Base-by-base conservation (phyloP, 805 yeast genomes). In the Geotrichum ghanense region DNA sequence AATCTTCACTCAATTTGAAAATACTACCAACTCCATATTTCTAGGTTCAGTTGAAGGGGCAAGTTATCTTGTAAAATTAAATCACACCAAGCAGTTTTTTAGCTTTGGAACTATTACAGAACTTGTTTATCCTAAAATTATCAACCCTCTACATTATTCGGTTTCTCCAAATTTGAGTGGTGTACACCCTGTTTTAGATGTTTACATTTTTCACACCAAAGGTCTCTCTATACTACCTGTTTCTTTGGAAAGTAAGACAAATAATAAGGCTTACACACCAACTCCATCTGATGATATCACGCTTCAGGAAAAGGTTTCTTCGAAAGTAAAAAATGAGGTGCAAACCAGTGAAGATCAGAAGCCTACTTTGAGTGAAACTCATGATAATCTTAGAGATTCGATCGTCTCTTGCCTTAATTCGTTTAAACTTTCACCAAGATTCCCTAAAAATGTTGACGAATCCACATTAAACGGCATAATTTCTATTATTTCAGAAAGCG, bases 191-290 rank as follows among this genome's bases (percentile, higher is more conserved):
- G 37, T 31, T 31, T 16, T 31, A 7, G 57, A 54, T 25, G 40
- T 48, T 12, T 54, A 51, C 27, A 34, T 54, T 14, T 45, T 48
- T 45, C 53, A 52, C 35, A 39, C 54, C 39, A 42, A 41, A 12
- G 57, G 57, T 3, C 24, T 53, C n/a, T 41, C 48, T 16, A 46
- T 51, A 31, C 45, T 53, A 14, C 48, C 53, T 31, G 51, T 53
- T 10, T 43, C 27, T 22, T 24, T 41, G 25, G 45, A 48, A 7
- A n/a, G 14, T 12, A 31, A 31, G 17, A n/a, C 37, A 12, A n/a
- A n/a, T n/a, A n/a, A n/a, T n/a, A n/a, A n/a, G n/a, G n/a, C n/a
- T n/a, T n/a, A n/a, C n/a, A n/a, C n/a, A n/a, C n/a, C n/a, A n/a
- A n/a, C n/a, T n/a, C n/a, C n/a, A n/a, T n/a, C n/a, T n/a, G n/a